phyloP scores from a whole-genome alignment of 306 rosid genomes.

The Benincasa hispida region DNA sequence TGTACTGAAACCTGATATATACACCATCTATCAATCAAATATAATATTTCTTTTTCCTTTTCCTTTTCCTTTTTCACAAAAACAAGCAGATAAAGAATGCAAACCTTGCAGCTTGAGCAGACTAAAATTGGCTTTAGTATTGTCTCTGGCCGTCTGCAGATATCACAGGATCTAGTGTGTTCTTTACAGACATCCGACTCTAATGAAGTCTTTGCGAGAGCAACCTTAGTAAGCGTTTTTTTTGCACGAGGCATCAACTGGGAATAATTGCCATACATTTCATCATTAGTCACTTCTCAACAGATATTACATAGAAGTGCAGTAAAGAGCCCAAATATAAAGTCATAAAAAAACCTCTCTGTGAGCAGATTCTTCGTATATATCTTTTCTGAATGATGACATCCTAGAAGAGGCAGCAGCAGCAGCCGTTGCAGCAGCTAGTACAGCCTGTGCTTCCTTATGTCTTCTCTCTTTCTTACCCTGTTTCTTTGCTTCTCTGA shows the following conservation, averaged over 20 bases:
- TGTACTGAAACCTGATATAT: slow-evolving; percentile 80
- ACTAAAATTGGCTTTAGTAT: slow-evolving; percentile 68
- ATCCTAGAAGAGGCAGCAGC: slow-evolving; percentile 90
- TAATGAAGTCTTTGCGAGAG: slow-evolving; percentile 46
- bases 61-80: neutral
- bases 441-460: slow-evolving; percentile 94
- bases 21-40: neutral
- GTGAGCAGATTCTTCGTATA: slow-evolving; percentile 48
- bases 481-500: slow-evolving; percentile 89
- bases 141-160: slow-evolving; percentile 78
- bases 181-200: slow-evolving; percentile 71
- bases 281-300: slow-evolving; percentile 11
- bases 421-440: slow-evolving; percentile 99
- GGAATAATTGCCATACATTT: slow-evolving; percentile 43
- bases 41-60: neutral
- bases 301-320: neutral
- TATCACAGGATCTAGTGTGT: slow-evolving; percentile 73
- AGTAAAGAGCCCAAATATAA: neutral
- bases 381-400: slow-evolving; percentile 80
- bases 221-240: slow-evolving; percentile 67
- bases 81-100: slow-evolving; percentile 5
- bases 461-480: slow-evolving; percentile 92
- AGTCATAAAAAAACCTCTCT: slow-evolving; percentile 41
- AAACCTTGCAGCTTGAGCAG: slow-evolving; percentile 91
- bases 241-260: slow-evolving; percentile 77